A percentile compares a stretch with the other conserved stretches of the same genome.
Evolutionary conservation across 1,139 yeast species (phyloP).

Genomic region (Pneumocystis wakefieldiae): DNA sequence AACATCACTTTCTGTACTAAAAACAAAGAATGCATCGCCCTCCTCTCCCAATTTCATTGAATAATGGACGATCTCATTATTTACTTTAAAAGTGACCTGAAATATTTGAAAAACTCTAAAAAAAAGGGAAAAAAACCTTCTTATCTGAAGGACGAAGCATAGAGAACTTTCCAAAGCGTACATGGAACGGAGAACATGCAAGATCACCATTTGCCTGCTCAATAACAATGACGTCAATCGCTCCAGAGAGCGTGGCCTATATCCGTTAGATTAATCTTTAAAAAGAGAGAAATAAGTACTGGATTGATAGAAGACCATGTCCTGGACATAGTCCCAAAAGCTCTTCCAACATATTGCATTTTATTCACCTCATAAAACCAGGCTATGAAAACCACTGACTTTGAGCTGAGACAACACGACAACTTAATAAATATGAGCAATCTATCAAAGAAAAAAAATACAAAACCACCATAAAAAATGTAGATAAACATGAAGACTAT

Average conservation of each 20-base stretch:
- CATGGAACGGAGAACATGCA: conserved; percentile 92
- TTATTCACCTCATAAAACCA: not conserved
- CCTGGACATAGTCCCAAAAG: conserved; percentile 54
- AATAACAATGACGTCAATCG: conserved; percentile 92
- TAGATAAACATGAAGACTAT: not conserved
- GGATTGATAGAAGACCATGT: conserved; percentile 97
- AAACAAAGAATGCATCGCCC: conserved; percentile 95
- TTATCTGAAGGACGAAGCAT: conserved; percentile 90
- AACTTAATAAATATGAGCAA: too few species aligned
- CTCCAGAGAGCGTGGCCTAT: conserved; percentile 81
- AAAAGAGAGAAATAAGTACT: conserved; percentile 2
- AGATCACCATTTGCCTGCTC: conserved; percentile 74
- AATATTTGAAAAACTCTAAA: not conserved
- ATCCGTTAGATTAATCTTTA: not conserved
- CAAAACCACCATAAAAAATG: not conserved
- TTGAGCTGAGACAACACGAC: too few species aligned
- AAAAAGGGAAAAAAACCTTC: conserved; percentile 28
- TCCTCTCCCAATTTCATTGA: conserved; percentile 97
- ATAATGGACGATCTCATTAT: conserved; percentile 62
- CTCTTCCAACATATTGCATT: conserved; percentile 95
- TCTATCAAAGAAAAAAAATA: not conserved
- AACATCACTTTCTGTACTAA: conserved; percentile 62
- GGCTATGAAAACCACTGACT: not conserved
- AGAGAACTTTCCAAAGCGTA: conserved; percentile 87
- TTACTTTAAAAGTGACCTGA: conserved; percentile 64